These are phyloP conservation scores for Colletotrichum kahawae DNA, from an alignment of 2,329 filamentous ascomycete species.

Conservation along the genomic window DNA sequence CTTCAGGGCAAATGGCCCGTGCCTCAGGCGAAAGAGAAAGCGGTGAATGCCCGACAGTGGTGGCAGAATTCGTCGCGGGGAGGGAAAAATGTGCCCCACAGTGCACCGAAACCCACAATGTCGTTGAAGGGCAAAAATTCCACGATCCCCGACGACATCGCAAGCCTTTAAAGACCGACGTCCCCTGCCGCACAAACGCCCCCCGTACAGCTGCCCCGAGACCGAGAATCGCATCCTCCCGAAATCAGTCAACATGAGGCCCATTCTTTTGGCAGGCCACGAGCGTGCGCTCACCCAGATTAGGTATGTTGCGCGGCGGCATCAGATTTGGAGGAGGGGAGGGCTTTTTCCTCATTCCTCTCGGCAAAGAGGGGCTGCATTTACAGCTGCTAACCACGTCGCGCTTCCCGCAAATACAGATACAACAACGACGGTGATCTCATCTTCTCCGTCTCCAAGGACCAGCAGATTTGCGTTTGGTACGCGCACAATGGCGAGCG, in stretches of 20 bases:
- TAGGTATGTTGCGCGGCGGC: constrained; percentile 59
- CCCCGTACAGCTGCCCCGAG: constrained; percentile 16
- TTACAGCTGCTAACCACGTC: constrained; percentile 4
- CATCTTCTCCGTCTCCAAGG: constrained; percentile 94
- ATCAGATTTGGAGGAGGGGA: constrained; percentile 3
- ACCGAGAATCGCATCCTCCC: constrained; percentile 21
- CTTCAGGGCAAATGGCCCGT: not conserved
- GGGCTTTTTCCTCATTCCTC: not conserved
- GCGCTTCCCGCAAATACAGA: constrained; percentile 43
- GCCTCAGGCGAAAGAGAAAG: constrained; percentile 18
- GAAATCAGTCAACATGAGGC: constrained; percentile 76
- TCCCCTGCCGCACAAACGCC: constrained; percentile 20
- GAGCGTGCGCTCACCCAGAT: constrained; percentile 96
- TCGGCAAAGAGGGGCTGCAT: not conserved
- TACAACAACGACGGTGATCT: constrained; percentile 96
- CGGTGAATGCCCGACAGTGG: constrained; percentile 9
- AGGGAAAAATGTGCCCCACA: constrained; percentile 20
- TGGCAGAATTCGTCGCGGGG: constrained; percentile 22
- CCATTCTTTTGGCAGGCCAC: constrained; percentile 94
- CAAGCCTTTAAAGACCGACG: constrained; percentile 23
- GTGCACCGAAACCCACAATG: constrained; percentile 24
- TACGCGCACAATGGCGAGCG: constrained; percentile 98
- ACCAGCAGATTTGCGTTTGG: constrained; percentile 97
- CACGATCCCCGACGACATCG: constrained; percentile 19
- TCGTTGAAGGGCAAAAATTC: constrained; percentile 25